phyloP scores from a whole-genome alignment of 139 green algal species.

The Pedinophyceae sp. region DNA sequence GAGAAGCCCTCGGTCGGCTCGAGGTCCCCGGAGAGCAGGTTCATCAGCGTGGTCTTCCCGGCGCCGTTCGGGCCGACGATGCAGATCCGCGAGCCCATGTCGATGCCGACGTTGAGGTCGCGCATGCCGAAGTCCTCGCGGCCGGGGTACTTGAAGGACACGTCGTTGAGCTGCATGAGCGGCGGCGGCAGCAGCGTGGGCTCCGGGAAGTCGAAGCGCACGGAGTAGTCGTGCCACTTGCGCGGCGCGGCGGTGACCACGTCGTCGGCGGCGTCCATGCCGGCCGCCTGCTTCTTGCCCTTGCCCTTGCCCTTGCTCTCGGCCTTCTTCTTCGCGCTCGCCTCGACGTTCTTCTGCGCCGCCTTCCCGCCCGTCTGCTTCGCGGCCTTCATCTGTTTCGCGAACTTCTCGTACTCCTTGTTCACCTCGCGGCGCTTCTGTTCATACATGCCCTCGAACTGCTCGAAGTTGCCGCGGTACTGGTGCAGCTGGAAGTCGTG shows the following conservation, averaged over 20 bases:
- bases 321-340: conserved; percentile 41
- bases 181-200: conserved; percentile 81
- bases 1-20: conserved; percentile 67
- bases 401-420: conserved; percentile 64
- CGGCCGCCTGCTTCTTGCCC: conserved; percentile 12
- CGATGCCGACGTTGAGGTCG: conserved; percentile 90
- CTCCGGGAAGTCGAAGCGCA: conserved; percentile 92
- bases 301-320: conserved; percentile 23
- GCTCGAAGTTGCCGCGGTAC: conserved; percentile 78
- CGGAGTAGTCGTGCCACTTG: conserved; percentile 68
- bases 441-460: conserved; percentile 99
- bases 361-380: conserved; percentile 25
- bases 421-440: conserved; percentile 85
- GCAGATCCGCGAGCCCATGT: conserved; percentile 88
- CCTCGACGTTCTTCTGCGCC: conserved; percentile 23
- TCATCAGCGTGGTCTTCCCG: conserved; percentile 93
- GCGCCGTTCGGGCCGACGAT: conserved; percentile 97
- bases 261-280: conserved; percentile 13
- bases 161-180: conserved; percentile 72
- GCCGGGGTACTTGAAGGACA: conserved; percentile 86
- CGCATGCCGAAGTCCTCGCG: conserved; percentile 77
- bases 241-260: conserved; percentile 17
- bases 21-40: conserved; percentile 87
- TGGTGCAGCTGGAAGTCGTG: conserved; percentile 87
- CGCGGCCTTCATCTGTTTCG: conserved; percentile 32